Conservation (phyloP, 495 filamentous ascomycete species). For the Penicillium bialowiezense region DNA sequence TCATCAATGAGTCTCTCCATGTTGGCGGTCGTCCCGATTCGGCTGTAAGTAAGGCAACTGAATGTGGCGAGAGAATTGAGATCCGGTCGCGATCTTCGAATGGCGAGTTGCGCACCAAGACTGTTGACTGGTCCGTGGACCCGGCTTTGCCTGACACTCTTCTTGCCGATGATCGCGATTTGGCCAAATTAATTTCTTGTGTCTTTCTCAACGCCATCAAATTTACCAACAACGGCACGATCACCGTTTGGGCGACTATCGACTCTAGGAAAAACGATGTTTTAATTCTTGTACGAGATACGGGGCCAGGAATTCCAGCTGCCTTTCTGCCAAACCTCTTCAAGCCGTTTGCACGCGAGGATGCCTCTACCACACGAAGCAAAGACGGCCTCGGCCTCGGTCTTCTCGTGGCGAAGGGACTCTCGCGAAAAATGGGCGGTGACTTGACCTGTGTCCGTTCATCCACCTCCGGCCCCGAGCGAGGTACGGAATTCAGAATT, state of each 20-base stretch:
- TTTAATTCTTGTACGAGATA: slow-evolving; percentile 62
- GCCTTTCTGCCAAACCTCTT: slow-evolving; percentile 70
- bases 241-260: slow-evolving; percentile 55
- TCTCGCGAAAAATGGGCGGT: slow-evolving; percentile 72
- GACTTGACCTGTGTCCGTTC: slow-evolving; percentile 68
- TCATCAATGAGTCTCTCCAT: slow-evolving; percentile 68
- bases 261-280: slow-evolving; percentile 52
- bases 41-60: slow-evolving; percentile 55
- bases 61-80: slow-evolving; percentile 65
- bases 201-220: slow-evolving; percentile 78
- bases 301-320: slow-evolving; percentile 68
- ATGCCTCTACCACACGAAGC: slow-evolving; percentile 67
- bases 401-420: slow-evolving; percentile 71
- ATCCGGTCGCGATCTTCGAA: slow-evolving; percentile 58
- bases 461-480: slow-evolving; percentile 62
- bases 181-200: slow-evolving; percentile 72
- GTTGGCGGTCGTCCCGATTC: slow-evolving; percentile 74
- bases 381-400: slow-evolving; percentile 75
- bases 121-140: slow-evolving; percentile 67
- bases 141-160: slow-evolving; percentile 62
- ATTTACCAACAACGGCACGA: slow-evolving; percentile 70
- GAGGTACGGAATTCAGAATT: slow-evolving; percentile 74
- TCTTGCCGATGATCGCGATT: slow-evolving; percentile 66
- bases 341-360: slow-evolving; percentile 71
- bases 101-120: slow-evolving; percentile 56